Evolutionary conservation across 495 filamentous ascomycete genomes (phyloP), one percentile per base, ranked within the genome.

Genomic region (Cercophora newfieldiana): DNA sequence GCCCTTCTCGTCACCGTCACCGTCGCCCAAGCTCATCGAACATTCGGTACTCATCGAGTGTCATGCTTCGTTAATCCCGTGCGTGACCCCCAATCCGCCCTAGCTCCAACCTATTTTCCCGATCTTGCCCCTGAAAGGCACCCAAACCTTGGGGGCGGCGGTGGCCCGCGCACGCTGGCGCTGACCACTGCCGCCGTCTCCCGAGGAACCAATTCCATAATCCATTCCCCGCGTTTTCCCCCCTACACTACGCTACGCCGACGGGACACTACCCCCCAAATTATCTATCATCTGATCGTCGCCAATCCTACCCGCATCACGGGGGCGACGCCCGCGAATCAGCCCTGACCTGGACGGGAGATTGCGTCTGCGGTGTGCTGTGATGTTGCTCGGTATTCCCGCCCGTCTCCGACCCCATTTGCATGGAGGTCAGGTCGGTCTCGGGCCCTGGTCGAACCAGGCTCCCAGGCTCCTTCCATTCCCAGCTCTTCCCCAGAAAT

Each of bases 261-360:
- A n/a, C n/a, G n/a, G n/a, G n/a, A n/a, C n/a, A n/a, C n/a, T n/a
- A n/a, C n/a, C n/a, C n/a, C 44, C 19, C 59, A 61, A 64, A n/a
- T 18, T 61, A 57, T 33, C 61, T 67, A 61, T 72, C 73, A 75
- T 70, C 69, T 77, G 73, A 75, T 70, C 69, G 68, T 61, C 63
- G 63, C 70, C 68, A 70, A 64, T 64, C 69, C 66, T 61, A 54
- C 65, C 16, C 4, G 19, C 14, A 63, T 72, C 64, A 73, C 63
- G 66, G 66, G 70, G 65, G 55, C 63, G 66, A 66, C 69, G 67
- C 62, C 64, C 66, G 50, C 25, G 58, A 7, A 29, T 48, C 22
- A 55, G 22, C 22, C 21, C 22, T 19, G 26, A 21, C 33, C 21
- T 48, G 24, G 53, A 60, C 19, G 44, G 37, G 44, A 37, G 50